phyloP scores from a whole-genome alignment of 2,329 filamentous ascomycete species.

The Trichoderma sp. region DNA sequence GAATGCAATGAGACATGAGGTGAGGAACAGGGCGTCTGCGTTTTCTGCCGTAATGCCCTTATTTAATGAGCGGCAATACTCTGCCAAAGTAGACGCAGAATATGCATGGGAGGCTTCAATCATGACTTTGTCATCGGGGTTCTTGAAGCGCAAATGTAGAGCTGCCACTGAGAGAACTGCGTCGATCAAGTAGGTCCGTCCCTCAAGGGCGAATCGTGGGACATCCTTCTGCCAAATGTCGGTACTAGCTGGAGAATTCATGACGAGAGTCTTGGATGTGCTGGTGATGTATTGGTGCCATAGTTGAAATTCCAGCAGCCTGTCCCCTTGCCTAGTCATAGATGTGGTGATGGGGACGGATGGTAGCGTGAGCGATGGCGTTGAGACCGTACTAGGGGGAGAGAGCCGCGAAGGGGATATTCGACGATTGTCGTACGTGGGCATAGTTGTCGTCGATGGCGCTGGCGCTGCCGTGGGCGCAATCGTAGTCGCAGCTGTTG shows the following conservation, averaged over 20 bases:
- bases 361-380: constrained; percentile 24
- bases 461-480: constrained; percentile 18
- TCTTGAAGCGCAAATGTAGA: constrained; percentile 56
- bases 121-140: constrained; percentile 59
- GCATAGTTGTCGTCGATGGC: not conserved
- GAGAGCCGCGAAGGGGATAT: constrained; percentile 13
- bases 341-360: constrained; percentile 29
- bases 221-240: constrained; percentile 60
- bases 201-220: constrained; percentile 59
- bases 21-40: constrained; percentile 62
- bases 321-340: constrained; percentile 39
- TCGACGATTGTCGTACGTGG: constrained; percentile 4
- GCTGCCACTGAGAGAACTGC: constrained; percentile 64
- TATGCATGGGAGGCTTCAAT: constrained; percentile 63
- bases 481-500: constrained; percentile 22
- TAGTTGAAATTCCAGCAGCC: constrained; percentile 59
- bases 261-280: constrained; percentile 59
- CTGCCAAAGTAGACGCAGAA: constrained; percentile 60
- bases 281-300: constrained; percentile 64
- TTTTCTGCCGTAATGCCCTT: constrained; percentile 58
- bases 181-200: constrained; percentile 59
- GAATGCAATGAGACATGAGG: constrained; percentile 63
- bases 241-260: constrained; percentile 50
- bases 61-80: constrained; percentile 57
- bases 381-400: constrained; percentile 12